These are phyloP conservation scores for Sisymbrium altissimum DNA, from an alignment of 345 rosid species.

Conservation along the genomic window DNA sequence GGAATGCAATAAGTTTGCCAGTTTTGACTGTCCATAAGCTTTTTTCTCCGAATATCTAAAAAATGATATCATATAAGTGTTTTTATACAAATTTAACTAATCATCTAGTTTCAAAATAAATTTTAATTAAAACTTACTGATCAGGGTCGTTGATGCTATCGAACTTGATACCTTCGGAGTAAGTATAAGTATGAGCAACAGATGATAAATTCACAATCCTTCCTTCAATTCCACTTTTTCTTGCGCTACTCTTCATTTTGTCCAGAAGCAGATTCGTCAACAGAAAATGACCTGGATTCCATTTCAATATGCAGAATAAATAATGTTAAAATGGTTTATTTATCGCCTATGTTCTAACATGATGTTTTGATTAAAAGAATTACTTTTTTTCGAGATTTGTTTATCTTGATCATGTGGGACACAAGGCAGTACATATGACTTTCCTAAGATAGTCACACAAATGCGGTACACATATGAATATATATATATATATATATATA, in stretches of 20 bases:
- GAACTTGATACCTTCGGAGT: conserved; percentile 59
- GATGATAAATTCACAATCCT: conserved; percentile 90
- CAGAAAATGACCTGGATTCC: conserved; percentile 73
- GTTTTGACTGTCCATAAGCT: conserved; percentile 93
- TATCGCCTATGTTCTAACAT: not conserved
- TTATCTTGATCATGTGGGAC: not conserved
- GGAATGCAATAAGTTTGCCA: conserved; percentile 79
- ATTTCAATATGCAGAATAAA: not conserved
- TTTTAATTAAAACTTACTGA: conserved; percentile 31
- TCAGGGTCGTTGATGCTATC: conserved; percentile 45
- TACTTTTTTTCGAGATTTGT: not conserved
- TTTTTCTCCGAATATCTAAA: conserved; percentile 71
- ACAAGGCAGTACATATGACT: not conserved
- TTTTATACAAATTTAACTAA: not conserved
- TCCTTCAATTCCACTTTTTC: conserved; percentile 57
- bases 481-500: too few relatives aligned
- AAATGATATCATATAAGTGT: not conserved
- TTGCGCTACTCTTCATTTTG: conserved; percentile 68
- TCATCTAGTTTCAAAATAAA: not conserved
- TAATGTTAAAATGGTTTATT: not conserved
- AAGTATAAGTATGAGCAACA: conserved; percentile 69
- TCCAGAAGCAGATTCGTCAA: conserved; percentile 80
- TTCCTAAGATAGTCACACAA: not conserved
- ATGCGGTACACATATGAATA: not conserved
- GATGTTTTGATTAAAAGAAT: not conserved